Conservation (phyloP, 225 moss, liverwort and hornwort genomes). For the Marchantia paleacea region DNA sequence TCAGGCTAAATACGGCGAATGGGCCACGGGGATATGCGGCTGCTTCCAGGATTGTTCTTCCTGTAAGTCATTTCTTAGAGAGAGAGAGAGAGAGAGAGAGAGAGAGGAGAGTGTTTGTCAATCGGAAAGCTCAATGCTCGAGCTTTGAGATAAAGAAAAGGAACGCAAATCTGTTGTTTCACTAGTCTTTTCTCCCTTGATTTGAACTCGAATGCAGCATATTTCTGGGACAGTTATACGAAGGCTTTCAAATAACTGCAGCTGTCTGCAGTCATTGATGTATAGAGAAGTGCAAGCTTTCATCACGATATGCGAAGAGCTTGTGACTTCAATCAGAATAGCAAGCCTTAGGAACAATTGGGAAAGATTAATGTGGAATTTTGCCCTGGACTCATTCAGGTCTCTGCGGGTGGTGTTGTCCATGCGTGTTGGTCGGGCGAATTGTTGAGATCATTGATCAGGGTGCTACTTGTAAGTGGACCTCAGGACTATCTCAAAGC, state of each 20-base stretch:
- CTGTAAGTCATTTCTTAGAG: not conserved
- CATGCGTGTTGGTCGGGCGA: slow-evolving; percentile 25
- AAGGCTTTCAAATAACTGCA: too few species aligned
- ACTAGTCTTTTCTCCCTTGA: not conserved
- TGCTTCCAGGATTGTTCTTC: too few species aligned
- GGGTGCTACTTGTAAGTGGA: slow-evolving; percentile 24
- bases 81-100: not conserved
- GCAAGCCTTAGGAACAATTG: not conserved
- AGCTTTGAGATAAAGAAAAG: not conserved
- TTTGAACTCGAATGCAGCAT: too few species aligned
- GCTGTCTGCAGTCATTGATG: not conserved
- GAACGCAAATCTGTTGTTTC: not conserved
- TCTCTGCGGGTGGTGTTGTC: slow-evolving; percentile 16
- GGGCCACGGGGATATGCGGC: slow-evolving; percentile 25
- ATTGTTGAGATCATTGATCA: slow-evolving; percentile 22
- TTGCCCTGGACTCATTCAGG: slow-evolving; percentile 10
- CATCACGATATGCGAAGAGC: not conserved
- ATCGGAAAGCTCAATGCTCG: not conserved
- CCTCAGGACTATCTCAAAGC: not conserved
- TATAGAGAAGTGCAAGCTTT: not conserved
- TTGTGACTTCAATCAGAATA: not conserved
- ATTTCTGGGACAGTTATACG: too few species aligned
- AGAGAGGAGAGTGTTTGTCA: not conserved
- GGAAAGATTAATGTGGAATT: not conserved
- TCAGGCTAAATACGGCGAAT: slow-evolving; percentile 10